Conservation (phyloP, 495 filamentous ascomycete species). For the Friedmanniomyces endolithicus region DNA sequence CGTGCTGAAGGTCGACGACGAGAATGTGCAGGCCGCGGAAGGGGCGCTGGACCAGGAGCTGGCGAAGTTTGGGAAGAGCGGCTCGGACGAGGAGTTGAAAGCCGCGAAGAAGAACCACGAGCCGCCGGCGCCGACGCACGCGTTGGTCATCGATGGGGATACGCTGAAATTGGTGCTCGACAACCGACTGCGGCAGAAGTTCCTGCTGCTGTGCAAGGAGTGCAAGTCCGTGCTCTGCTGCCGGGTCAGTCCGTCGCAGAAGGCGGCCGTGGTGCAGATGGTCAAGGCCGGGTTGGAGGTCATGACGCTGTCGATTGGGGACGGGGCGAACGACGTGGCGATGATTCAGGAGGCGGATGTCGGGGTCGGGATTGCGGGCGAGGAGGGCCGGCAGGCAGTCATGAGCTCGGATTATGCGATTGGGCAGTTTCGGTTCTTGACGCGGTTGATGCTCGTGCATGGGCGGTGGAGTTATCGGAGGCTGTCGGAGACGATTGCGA, state of each 20-base stretch:
- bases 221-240: slow-evolving; percentile 96
- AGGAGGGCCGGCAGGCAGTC: slow-evolving; percentile 90
- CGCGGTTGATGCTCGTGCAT: slow-evolving; percentile 85
- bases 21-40: slow-evolving; percentile 50
- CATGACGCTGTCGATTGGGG: slow-evolving; percentile 92
- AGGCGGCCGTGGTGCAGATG: slow-evolving; percentile 93
- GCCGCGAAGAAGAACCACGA: slow-evolving; percentile 69
- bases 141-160: slow-evolving; percentile 94
- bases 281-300: slow-evolving; percentile 89
- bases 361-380: slow-evolving; percentile 94
- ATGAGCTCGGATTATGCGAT: slow-evolving; percentile 99
- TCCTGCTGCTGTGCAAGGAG: slow-evolving; percentile 90
- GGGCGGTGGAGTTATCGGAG: slow-evolving; percentile 93
- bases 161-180: slow-evolving; percentile 80
- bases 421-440: slow-evolving; percentile 90
- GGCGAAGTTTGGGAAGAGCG: slow-evolving; percentile 61
- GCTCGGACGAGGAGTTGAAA: slow-evolving; percentile 75
- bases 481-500: slow-evolving; percentile 84
- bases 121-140: slow-evolving; percentile 76
- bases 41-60: slow-evolving; percentile 63
- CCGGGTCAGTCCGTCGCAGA: slow-evolving; percentile 92
- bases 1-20: slow-evolving; percentile 72
- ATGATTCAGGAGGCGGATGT: slow-evolving; percentile 99
- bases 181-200: slow-evolving; percentile 73
- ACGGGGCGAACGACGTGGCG: slow-evolving; percentile 97